These are phyloP conservation scores for Syzygium jambos DNA, from an alignment of 345 rosid genomes.

Conservation along the genomic window DNA sequence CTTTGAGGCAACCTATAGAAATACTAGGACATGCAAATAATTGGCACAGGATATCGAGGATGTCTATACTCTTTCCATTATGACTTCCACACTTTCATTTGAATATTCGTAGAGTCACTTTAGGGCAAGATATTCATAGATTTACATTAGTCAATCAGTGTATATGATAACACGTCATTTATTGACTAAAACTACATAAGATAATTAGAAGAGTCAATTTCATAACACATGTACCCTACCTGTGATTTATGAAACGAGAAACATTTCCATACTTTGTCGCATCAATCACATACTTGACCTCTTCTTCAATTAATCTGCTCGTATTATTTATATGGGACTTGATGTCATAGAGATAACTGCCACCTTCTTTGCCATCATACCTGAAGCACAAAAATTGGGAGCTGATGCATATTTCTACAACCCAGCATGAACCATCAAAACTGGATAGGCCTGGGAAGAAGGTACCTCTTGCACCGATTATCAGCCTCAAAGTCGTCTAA, in stretches of 20 bases:
- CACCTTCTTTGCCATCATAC: slow-evolving; percentile 39
- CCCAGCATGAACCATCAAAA: not conserved
- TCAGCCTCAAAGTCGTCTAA: slow-evolving; percentile 57
- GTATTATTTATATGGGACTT: slow-evolving; percentile 69
- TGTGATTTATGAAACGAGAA: slow-evolving; percentile 92
- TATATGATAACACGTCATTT: not conserved
- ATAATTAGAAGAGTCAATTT: not conserved
- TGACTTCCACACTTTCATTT: not conserved
- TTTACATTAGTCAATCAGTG: not conserved
- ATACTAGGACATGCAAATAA: not conserved
- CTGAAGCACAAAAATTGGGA: slow-evolving; percentile 24
- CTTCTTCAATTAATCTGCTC: slow-evolving; percentile 76
- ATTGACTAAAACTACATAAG: not conserved
- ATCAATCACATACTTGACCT: slow-evolving; percentile 56
- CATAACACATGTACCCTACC: slow-evolving; percentile 29
- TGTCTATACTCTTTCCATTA: not conserved
- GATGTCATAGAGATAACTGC: slow-evolving; percentile 53
- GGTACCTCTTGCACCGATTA: slow-evolving; percentile 58
- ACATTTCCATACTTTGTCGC: slow-evolving; percentile 73
- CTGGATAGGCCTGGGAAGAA: not conserved
- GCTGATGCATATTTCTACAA: not conserved
- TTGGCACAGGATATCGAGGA: not conserved
- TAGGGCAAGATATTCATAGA: not conserved
- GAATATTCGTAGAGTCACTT: not conserved
- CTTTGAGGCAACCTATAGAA: not conserved